Evolutionary conservation across 352 stramenopile species (phyloP).

Genomic region (Saprolegnia parasitica): DNA sequence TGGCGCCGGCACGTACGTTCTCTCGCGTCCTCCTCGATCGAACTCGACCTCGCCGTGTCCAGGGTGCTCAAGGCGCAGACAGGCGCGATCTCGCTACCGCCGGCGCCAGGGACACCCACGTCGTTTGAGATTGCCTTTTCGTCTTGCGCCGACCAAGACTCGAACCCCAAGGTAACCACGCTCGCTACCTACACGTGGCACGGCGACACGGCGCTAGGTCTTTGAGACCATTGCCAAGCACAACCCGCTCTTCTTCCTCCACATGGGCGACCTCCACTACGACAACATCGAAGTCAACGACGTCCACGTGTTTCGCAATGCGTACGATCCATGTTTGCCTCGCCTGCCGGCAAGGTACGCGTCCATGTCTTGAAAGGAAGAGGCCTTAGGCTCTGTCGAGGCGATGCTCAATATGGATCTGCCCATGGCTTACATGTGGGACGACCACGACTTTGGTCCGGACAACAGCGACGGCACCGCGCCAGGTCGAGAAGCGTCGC

Average conservation of each 20-base stretch:
- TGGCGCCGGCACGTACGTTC: conserved; percentile 18
- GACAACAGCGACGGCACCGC: conserved; percentile 85
- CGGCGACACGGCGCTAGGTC: conserved; percentile 35
- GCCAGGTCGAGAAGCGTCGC: conserved; percentile 56
- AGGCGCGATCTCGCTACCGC: conserved; percentile 51
- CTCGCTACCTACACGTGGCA: conserved; percentile 9
- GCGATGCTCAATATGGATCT: conserved; percentile 80
- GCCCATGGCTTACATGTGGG: conserved; percentile 87
- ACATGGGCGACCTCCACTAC: conserved; percentile 87
- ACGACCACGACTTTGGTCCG: conserved; percentile 87
- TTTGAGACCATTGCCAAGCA: conserved; percentile 57
- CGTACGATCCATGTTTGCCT: conserved; percentile 74
- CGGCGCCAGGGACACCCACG: conserved; percentile 40
- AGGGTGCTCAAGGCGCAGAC: conserved; percentile 2
- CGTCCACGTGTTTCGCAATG: conserved; percentile 46
- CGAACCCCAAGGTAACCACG: conserved; percentile 52
- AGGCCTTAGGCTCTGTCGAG: neutral
- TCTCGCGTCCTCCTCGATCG: neutral
- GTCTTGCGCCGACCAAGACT: conserved; percentile 77
- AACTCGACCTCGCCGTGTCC: neutral
- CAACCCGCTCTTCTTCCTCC: conserved; percentile 76
- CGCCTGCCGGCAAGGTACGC: conserved; percentile 41
- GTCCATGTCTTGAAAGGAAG: neutral
- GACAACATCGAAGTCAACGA: conserved; percentile 74
- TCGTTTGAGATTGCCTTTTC: conserved; percentile 73